Evolutionary conservation across 805 yeast species (phyloP).

Genomic region (Naumovozyma castellii): DNA sequence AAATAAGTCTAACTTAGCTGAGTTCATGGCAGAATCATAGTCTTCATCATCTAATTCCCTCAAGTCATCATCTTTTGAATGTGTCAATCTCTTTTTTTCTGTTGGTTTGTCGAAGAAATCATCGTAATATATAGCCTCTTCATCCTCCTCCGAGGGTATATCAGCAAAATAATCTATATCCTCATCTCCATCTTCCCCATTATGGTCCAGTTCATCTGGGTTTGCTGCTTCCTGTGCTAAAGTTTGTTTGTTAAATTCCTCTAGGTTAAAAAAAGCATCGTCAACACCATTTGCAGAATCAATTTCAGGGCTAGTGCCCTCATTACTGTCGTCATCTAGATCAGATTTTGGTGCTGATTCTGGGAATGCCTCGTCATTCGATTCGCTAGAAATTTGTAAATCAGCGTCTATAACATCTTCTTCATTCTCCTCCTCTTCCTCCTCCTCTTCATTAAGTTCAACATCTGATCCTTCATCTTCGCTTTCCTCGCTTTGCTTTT

Average conservation of each 20-base stretch:
- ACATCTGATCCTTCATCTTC: conserved; percentile 8
- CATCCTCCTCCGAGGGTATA: conserved; percentile 42
- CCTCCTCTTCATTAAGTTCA: conserved; percentile 15
- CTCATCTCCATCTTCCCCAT: conserved; percentile 39
- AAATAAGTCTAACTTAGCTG: conserved; percentile 55
- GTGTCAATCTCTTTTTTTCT: conserved; percentile 4
- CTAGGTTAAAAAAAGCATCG: conserved; percentile 77
- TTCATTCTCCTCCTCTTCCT: conserved; percentile 8
- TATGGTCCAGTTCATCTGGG: conserved; percentile 34
- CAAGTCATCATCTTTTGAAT: conserved; percentile 20
- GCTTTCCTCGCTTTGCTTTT: conserved; percentile 14
- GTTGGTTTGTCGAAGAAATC: conserved; percentile 51
- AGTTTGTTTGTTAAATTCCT: conserved; percentile 72
- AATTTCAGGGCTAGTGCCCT: conserved; percentile 17
- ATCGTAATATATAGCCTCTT: conserved; percentile 49
- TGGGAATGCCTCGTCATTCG: conserved; percentile 18
- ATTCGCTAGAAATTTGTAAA: conserved; percentile 22
- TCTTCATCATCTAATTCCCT: conserved; percentile 45
- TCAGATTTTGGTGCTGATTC: conserved; percentile 17
- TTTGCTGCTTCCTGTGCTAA: conserved; percentile 47
- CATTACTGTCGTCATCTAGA: conserved; percentile 25
- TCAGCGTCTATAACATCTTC: conserved; percentile 21
- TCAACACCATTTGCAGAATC: conserved; percentile 57
- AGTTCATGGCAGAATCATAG: conserved; percentile 48
- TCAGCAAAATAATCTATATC: conserved; percentile 44